Conservation (phyloP, 345 rosid species). For the Eucalyptus paniculata region DNA sequence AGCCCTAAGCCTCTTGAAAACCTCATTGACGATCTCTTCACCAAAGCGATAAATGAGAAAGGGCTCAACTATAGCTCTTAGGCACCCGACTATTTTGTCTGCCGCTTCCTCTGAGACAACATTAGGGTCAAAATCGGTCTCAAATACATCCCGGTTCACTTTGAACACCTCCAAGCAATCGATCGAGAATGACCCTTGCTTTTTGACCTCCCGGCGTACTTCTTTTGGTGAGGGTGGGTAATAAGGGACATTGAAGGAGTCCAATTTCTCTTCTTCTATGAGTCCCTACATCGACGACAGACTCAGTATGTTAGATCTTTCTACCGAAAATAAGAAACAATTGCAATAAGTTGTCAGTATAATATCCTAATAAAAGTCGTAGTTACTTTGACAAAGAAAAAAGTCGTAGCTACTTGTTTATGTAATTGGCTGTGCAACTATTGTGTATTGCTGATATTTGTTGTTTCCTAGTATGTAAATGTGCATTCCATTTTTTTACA, state of each 20-base stretch:
- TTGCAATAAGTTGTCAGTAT: background rate
- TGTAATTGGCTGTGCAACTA: background rate
- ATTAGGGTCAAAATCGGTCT: background rate
- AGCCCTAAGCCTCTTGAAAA: background rate
- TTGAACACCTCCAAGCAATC: slow-evolving; percentile 13
- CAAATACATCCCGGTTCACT: slow-evolving; percentile 18
- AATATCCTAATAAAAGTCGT: background rate
- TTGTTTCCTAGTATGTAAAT: background rate
- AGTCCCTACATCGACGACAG: slow-evolving; percentile 10
- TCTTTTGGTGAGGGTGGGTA: slow-evolving; percentile 36
- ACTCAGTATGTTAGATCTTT: too few relatives aligned
- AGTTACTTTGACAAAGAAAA: too few relatives aligned
- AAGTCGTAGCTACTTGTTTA: background rate
- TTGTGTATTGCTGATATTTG: background rate
- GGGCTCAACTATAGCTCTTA: slow-evolving; percentile 42
- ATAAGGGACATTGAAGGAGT: slow-evolving; percentile 35
- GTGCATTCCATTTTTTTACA: background rate
- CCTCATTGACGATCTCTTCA: slow-evolving; percentile 5
- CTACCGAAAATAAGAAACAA: background rate
- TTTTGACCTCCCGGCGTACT: slow-evolving; percentile 8
- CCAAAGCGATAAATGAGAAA: slow-evolving; percentile 32
- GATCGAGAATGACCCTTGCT: slow-evolving; percentile 30
- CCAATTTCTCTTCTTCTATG: slow-evolving; percentile 23
- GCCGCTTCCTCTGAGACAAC: background rate
- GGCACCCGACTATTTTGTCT: slow-evolving; percentile 13